A percentile compares a stretch with the other conserved stretches of the same genome.
Evolutionary conservation across 768 basidiomycete species (phyloP).

Genomic region (Mycena rebaudengoi): DNA sequence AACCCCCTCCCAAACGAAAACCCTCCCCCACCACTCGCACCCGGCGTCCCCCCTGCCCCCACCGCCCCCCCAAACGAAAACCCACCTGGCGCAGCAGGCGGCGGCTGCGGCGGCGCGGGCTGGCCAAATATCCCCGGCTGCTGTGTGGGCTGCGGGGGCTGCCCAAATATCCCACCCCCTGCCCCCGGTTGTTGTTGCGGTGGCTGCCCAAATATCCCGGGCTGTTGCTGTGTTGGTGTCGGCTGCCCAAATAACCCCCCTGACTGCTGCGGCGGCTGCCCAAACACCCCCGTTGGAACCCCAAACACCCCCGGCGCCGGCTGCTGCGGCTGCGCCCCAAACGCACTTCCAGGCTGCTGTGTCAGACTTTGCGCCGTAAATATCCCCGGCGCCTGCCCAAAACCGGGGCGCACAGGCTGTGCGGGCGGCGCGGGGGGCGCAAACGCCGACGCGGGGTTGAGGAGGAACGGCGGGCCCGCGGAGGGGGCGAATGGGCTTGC

Average conservation of each 20-base stretch:
- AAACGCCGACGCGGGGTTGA: background rate
- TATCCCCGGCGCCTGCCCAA: background rate
- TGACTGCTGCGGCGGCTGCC: too few relatives aligned
- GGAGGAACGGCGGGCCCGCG: background rate
- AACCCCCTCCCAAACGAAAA: conserved; percentile 18
- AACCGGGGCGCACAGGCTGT: background rate
- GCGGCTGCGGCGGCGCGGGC: background rate
- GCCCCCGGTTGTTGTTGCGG: background rate
- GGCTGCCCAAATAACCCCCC: too few relatives aligned
- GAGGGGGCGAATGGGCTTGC: background rate
- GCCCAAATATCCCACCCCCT: too few relatives aligned
- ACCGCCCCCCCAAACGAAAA: background rate
- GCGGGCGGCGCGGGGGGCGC: background rate
- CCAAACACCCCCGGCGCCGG: background rate
- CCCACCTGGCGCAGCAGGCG: background rate
- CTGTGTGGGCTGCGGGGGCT: background rate
- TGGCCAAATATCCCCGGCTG: background rate
- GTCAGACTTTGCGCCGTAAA: background rate
- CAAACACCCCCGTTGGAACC: background rate
- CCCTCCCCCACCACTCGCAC: background rate
- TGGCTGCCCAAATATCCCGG: background rate
- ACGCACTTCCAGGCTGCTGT: too few relatives aligned
- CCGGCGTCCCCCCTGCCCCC: background rate
- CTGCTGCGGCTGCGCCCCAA: background rate
- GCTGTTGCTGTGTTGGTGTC: too few relatives aligned